phyloP scores from a whole-genome alignment of 208 protist genomes.

The Naegleria fowleri region DNA sequence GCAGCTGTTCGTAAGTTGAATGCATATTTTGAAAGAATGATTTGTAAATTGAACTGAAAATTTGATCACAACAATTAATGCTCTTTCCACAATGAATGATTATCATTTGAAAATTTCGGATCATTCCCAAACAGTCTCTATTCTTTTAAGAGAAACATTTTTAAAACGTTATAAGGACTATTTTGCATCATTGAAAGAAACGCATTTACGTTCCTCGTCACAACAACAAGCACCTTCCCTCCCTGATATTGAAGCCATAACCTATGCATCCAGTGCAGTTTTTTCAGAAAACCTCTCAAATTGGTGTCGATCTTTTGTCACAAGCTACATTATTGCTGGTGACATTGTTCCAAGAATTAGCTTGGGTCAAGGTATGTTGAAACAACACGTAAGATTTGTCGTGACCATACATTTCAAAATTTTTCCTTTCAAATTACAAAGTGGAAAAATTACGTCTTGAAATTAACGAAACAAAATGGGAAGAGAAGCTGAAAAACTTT shows the following conservation, averaged over 20 bases:
- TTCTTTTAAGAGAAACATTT: not conserved
- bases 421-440: no score
- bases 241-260: not conserved
- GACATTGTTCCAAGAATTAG: not conserved
- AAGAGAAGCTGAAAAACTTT: not conserved
- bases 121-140: no score
- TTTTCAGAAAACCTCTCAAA: not conserved
- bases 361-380: not conserved
- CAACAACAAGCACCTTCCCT: not conserved
- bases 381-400: no score
- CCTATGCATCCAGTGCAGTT: not conserved
- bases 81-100: no score
- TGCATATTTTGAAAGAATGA: no score
- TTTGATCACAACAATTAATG: no score
- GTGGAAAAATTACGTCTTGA: not conserved
- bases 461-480: not conserved
- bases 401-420: no score
- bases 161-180: not conserved
- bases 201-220: not conserved
- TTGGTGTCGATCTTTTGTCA: conserved; percentile 6
- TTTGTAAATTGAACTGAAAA: no score
- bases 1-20: not conserved
- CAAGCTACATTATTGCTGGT: not conserved
- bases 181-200: not conserved
- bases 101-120: no score